Base-by-base conservation (phyloP, 805 yeast genomes). In the Metschnikowia borealis region DNA sequence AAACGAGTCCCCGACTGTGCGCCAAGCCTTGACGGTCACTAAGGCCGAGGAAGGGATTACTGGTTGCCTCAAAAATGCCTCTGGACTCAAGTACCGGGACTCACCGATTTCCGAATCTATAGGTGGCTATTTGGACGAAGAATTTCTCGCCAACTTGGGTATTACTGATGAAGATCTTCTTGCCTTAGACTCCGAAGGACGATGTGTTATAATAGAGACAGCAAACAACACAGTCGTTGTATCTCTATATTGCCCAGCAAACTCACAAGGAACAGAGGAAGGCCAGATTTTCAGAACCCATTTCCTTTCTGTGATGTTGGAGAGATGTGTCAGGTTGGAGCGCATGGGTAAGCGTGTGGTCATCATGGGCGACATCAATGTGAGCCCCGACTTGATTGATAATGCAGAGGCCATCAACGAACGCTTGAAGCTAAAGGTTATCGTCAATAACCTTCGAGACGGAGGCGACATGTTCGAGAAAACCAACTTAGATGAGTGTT, bases 11-110 rank as follows among this genome's bases (percentile, higher is more conserved):
- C 62, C 65, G 0, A 38, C 31, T 1, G 57, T 64, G 17, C 63
- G 59, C 47, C 61, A 63, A 17, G 63, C 75, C 2, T 62, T 90
- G 23, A 68, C 74, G 2, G 89, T 89, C 0, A 46, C 78, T 2
- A 81, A 79, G 55, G 97, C 91, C 0, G 98, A 94, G 62, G 96
- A 92, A 65, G 99, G 99, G 0, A 71, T 94, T 6, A 86, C 97
- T 0, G 99, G 98, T 0, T 68, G 70, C 52, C 62, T 82, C 34
- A 40, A 37, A 18, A 29, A 51, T 31, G 5, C 35, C 1, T 21
- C 18, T 32, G 48, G 53, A 3, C 23, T n/a, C 17, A 31, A 34
- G 29, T 62, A 59, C 43, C 38, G 53, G n/a, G 59, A 59, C 2
- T 21, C 45, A 8, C 54, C 53, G 7, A 41, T 35, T 15, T 21